Evolutionary conservation across 2,329 filamentous ascomycete species (phyloP), one percentile per base, ranked within the genome.

Genomic region (Boeremia lycopersici): DNA sequence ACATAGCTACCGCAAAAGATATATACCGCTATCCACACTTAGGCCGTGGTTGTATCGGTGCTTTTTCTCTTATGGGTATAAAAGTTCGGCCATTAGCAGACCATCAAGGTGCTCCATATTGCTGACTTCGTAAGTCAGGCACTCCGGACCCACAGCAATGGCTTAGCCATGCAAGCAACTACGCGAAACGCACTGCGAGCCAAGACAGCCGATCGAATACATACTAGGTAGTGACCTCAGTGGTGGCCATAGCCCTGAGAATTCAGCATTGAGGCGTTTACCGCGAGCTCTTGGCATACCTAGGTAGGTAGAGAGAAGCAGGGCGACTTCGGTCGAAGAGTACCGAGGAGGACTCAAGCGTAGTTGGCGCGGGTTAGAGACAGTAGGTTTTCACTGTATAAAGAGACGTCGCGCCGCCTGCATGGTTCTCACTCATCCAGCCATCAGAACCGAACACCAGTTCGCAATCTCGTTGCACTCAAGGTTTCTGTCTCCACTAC

Each of bases 51-150:
- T 28, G 15, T 53, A 46, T 62, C 57, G 57, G 54, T 42, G 42
- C 36, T 48, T 41, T 34, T 38, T 57, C 40, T 38, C 48, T 60
- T 61, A 33, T 50, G 51, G 49, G 48, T 56, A 51, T 60, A 63
- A 67, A 64, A 45, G 54, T 53, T 56, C 59, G 59, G 47, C 38
- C 43, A 46, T 56, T 62, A 56, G 54, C 40, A 48, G 60, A 34
- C 66, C 70, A 73, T 66, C 69, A 73, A 30, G 67, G 70, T 73
- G 57, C 69, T 71, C 55, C 46, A 38, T 34, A 12, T 29, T 13
- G 23, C 26, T 40, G 51, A 54, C 26, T 43, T 53, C 19, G 48
- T 46, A 52, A 29, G 28, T 19, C 25, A 46, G 31, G 41, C 38
- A 30, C 12, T 49, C 38, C 54, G 60, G 53, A 40, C 56, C 59